A percentile compares a stretch with the other conserved stretches of the same genome.
Conservation (phyloP, 768 basidiomycete species). For the Tricholoma furcatifolium region DNA sequence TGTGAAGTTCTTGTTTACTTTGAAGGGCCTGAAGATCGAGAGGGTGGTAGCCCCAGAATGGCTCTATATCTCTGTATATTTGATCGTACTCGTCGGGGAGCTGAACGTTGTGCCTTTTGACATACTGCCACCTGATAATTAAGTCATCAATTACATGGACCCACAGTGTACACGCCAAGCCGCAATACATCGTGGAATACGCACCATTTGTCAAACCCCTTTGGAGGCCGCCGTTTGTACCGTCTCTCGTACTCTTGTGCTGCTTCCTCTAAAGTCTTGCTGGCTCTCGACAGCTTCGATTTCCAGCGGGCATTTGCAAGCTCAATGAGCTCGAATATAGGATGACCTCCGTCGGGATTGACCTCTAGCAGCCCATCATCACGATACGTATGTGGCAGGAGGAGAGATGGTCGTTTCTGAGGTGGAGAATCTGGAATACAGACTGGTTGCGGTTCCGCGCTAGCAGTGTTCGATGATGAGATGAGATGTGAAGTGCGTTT, state of each 20-base stretch:
- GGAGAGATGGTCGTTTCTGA: conserved; percentile 4
- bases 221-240: conserved; percentile 78
- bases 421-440: background rate
- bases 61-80: conserved; percentile 40
- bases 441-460: background rate
- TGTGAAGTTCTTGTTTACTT: conserved; percentile 24
- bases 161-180: background rate
- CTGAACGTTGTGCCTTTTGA: conserved; percentile 40
- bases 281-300: conserved; percentile 61
- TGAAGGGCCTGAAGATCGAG: conserved; percentile 27
- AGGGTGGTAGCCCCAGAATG: conserved; percentile 42
- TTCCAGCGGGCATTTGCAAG: conserved; percentile 67
- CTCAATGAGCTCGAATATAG: conserved; percentile 74
- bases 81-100: conserved; percentile 57
- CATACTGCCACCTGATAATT: conserved; percentile 43
- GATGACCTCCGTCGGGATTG: conserved; percentile 51
- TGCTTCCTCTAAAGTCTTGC: conserved; percentile 71
- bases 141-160: background rate
- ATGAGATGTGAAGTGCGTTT: background rate
- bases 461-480: background rate
- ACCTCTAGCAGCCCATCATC: conserved; percentile 41
- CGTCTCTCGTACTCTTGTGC: conserved; percentile 74
- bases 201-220: conserved; percentile 87
- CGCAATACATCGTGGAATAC: conserved; percentile 20
- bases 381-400: conserved; percentile 33